phyloP scores from a whole-genome alignment of 1,284 basidiomycete genomes.

The Papiliotrema nemorosa region DNA sequence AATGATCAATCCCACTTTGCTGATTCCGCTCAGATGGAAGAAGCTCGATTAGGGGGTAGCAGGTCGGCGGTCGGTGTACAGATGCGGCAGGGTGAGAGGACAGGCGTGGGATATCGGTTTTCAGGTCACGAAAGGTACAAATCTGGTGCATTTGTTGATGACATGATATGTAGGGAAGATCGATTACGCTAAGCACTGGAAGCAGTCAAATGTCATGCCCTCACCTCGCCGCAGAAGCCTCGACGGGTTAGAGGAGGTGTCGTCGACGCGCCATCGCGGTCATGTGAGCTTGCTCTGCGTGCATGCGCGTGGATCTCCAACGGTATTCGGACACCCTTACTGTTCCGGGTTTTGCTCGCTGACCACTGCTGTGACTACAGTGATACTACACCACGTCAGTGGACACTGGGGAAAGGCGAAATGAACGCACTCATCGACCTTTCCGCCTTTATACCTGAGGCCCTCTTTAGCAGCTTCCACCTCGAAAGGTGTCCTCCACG shows the following conservation, averaged over 20 bases:
- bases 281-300: too few species aligned
- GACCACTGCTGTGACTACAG: constrained; percentile 43
- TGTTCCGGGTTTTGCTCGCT: constrained; percentile 12
- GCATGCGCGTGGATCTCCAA: too few species aligned
- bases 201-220: not conserved
- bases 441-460: constrained; percentile 50
- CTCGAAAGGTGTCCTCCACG: constrained; percentile 49
- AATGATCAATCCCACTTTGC: too few species aligned
- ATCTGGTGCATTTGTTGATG: not conserved
- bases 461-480: constrained; percentile 45
- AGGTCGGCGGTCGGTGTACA: not conserved
- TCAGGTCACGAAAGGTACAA: not conserved
- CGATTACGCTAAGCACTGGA: not conserved
- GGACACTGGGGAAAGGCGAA: not conserved
- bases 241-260: too few species aligned
- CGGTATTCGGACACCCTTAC: too few species aligned
- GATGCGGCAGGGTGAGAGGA: not conserved
- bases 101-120: not conserved
- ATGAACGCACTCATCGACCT: constrained; percentile 50
- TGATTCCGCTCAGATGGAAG: not conserved
- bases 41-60: not conserved
- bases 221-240: not conserved
- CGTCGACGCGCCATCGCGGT: too few species aligned
- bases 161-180: too few species aligned
- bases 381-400: constrained; percentile 29